Conservation (phyloP, 1,139 yeast genomes). For the Magnusiomyces fungicola region DNA sequence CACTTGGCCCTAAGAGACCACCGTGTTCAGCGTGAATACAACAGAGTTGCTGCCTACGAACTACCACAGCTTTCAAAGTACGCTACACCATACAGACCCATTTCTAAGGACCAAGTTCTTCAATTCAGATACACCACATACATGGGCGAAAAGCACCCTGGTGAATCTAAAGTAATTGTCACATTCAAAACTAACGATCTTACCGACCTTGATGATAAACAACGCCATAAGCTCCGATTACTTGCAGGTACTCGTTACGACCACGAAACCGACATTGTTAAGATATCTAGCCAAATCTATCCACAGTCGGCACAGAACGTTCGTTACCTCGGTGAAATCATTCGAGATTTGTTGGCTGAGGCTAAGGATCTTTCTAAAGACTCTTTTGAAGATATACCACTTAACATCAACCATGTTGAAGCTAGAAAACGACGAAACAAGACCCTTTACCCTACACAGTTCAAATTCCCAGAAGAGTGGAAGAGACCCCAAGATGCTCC, state of each 20-base stretch:
- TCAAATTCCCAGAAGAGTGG: constrained; percentile 76
- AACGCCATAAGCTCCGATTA: constrained; percentile 67
- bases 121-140: constrained; percentile 65
- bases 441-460: constrained; percentile 24
- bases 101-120: constrained; percentile 42
- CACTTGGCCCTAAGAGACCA: constrained; percentile 56
- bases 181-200: constrained; percentile 49
- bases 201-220: constrained; percentile 40
- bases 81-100: constrained; percentile 37
- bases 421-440: constrained; percentile 38
- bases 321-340: constrained; percentile 56
- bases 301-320: constrained; percentile 84
- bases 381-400: constrained; percentile 65
- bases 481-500: constrained; percentile 48
- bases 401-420: constrained; percentile 64
- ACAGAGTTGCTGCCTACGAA: constrained; percentile 84
- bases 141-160: constrained; percentile 61
- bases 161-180: constrained; percentile 62
- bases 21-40: constrained; percentile 52
- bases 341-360: constrained; percentile 53
- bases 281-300: constrained; percentile 55
- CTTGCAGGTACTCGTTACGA: constrained; percentile 76
- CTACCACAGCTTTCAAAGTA: constrained; percentile 74
- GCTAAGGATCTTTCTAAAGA: constrained; percentile 56
- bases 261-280: constrained; percentile 48